Conservation (phyloP, 768 basidiomycete species). For the Tulasnella sp. region DNA sequence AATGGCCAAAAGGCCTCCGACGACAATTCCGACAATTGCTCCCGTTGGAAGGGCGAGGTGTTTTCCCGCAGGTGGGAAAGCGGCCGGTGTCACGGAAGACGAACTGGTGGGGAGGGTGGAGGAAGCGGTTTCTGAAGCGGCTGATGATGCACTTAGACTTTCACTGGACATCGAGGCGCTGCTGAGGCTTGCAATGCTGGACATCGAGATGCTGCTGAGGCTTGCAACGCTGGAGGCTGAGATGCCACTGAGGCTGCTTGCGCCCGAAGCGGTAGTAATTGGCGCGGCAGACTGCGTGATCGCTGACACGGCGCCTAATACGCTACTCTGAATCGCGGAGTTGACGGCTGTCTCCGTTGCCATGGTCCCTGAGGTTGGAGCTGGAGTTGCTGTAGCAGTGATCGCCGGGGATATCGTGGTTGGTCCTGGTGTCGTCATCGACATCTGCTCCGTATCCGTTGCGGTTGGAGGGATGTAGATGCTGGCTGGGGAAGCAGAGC, state of each 20-base stretch:
- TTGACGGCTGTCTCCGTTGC: background rate
- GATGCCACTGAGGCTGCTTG: background rate
- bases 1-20: constrained; percentile 55
- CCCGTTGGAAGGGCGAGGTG: constrained; percentile 30
- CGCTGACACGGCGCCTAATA: background rate
- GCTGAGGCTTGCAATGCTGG: background rate
- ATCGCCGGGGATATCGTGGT: constrained; percentile 30
- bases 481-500: constrained; percentile 50
- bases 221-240: too few relatives aligned
- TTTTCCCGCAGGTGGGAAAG: constrained; percentile 24
- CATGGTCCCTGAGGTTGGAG: constrained; percentile 2
- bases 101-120: background rate
- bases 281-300: constrained; percentile 23
- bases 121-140: constrained; percentile 2
- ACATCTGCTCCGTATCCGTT: background rate
- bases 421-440: constrained; percentile 24
- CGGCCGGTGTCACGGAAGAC: constrained; percentile 25
- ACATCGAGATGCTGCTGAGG: background rate
- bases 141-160: constrained; percentile 22
- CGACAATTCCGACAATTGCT: constrained; percentile 49
- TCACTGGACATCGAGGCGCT: background rate
- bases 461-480: constrained; percentile 11
- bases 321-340: background rate
- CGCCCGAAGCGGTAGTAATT: constrained; percentile 24
- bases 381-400: constrained; percentile 22